Evolutionary conservation across 2,329 filamentous ascomycete genomes (phyloP).

Genomic region (Cadophora sp.): DNA sequence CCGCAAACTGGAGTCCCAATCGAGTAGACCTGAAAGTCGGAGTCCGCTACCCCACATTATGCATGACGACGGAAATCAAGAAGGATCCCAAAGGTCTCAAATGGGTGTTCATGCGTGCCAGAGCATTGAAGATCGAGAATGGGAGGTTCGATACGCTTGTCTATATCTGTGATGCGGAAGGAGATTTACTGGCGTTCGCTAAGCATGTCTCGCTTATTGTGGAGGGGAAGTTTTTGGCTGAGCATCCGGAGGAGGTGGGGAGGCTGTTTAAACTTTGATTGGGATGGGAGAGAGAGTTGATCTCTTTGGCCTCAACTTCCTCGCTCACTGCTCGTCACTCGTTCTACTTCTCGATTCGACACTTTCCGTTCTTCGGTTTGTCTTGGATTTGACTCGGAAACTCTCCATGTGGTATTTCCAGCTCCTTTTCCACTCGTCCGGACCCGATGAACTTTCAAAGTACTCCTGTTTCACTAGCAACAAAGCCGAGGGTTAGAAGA

Average conservation of each 20-base stretch:
- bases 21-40: not conserved
- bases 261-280: conserved; percentile 9
- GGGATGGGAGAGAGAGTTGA: no score
- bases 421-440: no score
- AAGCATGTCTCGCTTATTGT: conserved; percentile 8
- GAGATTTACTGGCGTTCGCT: conserved; percentile 7
- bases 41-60: conserved; percentile 5
- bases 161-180: conserved; percentile 1
- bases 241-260: conserved; percentile 11
- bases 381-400: no score
- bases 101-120: not conserved
- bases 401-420: no score
- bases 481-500: no score
- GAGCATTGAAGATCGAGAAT: conserved; percentile 11
- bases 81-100: conserved; percentile 8
- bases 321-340: no score
- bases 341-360: no score
- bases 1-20: not conserved
- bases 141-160: not conserved
- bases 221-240: conserved; percentile 8
- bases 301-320: no score
- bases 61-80: conserved; percentile 1
- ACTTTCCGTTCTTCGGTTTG: no score
- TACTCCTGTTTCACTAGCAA: no score
- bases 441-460: no score